These are phyloP conservation scores for Grigorovia jiainica DNA, from an alignment of 805 yeast genomes.

Conservation along the genomic window DNA sequence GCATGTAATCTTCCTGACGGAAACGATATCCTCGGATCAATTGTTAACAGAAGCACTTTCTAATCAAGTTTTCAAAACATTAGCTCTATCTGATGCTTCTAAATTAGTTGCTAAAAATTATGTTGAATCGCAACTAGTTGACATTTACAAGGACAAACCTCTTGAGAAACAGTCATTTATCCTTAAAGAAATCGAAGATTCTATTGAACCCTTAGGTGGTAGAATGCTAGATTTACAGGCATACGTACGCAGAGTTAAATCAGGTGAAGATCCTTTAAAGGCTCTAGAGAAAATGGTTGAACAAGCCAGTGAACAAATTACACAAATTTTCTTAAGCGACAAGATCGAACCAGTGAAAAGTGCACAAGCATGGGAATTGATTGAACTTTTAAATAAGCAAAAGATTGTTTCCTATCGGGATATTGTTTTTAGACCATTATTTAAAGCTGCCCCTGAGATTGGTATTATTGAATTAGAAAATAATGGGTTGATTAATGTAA, in stretches of 20 bases:
- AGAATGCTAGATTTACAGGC: conserved; percentile 90
- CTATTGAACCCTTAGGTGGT: conserved; percentile 79
- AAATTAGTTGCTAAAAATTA: conserved; percentile 58
- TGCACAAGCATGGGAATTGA: conserved; percentile 83
- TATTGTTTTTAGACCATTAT: conserved; percentile 47
- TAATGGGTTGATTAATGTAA: conserved; percentile 61
- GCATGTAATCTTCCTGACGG: conserved; percentile 81
- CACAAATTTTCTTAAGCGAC: conserved; percentile 60
- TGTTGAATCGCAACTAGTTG: conserved; percentile 46
- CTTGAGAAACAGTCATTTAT: conserved; percentile 16
- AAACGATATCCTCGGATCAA: conserved; percentile 71
- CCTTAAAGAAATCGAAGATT: conserved; percentile 36
- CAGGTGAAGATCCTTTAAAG: conserved; percentile 74
- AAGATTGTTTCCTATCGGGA: conserved; percentile 42
- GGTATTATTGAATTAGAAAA: conserved; percentile 67
- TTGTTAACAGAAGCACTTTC: conserved; percentile 67
- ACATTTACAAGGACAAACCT: conserved; percentile 20
- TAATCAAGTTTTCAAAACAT: conserved; percentile 71
- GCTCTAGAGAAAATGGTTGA: conserved; percentile 73
- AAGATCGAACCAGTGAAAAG: conserved; percentile 47
- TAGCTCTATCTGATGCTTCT: conserved; percentile 75
- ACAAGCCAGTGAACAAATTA: conserved; percentile 81
- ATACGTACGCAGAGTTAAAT: conserved; percentile 73
- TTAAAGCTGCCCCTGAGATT: conserved; percentile 45
- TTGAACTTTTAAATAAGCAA: conserved; percentile 48